Base-by-base conservation (phyloP, 768 basidiomycete species). In the Daedaleopsis sinensis region DNA sequence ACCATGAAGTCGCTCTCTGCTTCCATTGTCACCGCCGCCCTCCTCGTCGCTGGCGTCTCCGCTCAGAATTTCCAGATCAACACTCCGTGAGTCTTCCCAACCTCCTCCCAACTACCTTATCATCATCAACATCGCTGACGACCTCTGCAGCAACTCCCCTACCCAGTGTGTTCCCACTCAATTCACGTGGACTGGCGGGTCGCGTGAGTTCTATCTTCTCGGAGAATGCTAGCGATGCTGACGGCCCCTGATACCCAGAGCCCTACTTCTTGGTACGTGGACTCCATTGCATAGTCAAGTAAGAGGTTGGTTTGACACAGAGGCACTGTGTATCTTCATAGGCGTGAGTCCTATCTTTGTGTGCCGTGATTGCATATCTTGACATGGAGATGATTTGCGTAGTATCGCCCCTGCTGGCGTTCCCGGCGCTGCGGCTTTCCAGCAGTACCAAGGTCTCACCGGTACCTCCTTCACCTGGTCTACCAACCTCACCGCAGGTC, bases 181-280 rank as follows among this genome's bases (percentile, higher is more conserved):
- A 15, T 39, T 93, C 49, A 53, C 69, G 32, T 92, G 85, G 84
- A 11, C 37, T n/a, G 85, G 83, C 63, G 89, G 89, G 73, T 68
- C 62, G 11, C 19, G 89, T 88, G 68, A 62, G 87, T 77, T 6
- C 10, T 19, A 35, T 3, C 50, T 61, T 38, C 46, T 38, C 1
- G 46, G n/a, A 8, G 24, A 1, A n/a, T 49, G 38, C 5, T 21
- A 32, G 55, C 11, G 2, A 47, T 10, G 6, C 49, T 37, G 47
- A 38, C 73, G 9, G 8, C 13, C n/a, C 68, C 46, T 4, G 23
- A 35, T 35, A 24, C 23, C 18, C 57, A 91, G 88, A 74, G 38
- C 87, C 89, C 37, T 91, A 80, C 79, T 83, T 76, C 67, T 65
- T 90, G 79, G 90, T 91, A 72, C 55, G 87, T 80, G 47, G 51